phyloP scores from a whole-genome alignment of 345 rosid genomes.

The Conringia planisiliqua region DNA sequence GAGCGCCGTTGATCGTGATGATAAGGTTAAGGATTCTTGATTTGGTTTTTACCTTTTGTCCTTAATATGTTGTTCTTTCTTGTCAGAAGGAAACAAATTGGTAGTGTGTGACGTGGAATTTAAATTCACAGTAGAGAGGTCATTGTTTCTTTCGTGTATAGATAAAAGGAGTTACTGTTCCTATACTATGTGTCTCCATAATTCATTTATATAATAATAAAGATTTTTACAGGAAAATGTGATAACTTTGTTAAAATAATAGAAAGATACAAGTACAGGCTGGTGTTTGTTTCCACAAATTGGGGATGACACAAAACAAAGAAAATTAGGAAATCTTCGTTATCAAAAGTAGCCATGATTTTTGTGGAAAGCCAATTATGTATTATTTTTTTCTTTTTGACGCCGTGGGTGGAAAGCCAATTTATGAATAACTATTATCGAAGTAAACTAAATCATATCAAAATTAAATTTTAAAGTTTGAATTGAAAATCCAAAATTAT shows the following conservation, averaged over 20 bases:
- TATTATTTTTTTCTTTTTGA: too few relatives aligned
- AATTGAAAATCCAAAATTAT: too few relatives aligned
- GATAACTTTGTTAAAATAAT: constrained; percentile 14
- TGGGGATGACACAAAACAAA: constrained; percentile 7
- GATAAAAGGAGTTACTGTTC: constrained; percentile 9
- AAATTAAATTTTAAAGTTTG: too few relatives aligned
- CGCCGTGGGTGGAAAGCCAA: too few relatives aligned
- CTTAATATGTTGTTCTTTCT: constrained; percentile 9
- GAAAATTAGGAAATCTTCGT: neutral
- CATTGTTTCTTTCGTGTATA: constrained; percentile 9
- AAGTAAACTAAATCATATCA: too few relatives aligned
- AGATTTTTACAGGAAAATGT: neutral
- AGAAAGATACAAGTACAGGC: constrained; percentile 28
- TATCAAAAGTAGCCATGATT: neutral
- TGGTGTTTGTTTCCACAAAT: constrained; percentile 34
- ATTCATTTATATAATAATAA: constrained; percentile 3
- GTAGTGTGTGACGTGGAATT: constrained; percentile 28
- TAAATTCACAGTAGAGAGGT: constrained; percentile 9
- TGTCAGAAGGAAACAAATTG: constrained; percentile 7
- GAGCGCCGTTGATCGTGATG: constrained; percentile 40
- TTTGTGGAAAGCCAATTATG: too few relatives aligned
- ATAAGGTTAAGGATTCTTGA: constrained; percentile 37
- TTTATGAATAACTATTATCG: too few relatives aligned
- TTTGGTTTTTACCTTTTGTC: constrained; percentile 28
- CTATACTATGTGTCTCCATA: constrained; percentile 4